Conservation (phyloP, 1,284 basidiomycete species). For the Rhodotorula sp. region DNA sequence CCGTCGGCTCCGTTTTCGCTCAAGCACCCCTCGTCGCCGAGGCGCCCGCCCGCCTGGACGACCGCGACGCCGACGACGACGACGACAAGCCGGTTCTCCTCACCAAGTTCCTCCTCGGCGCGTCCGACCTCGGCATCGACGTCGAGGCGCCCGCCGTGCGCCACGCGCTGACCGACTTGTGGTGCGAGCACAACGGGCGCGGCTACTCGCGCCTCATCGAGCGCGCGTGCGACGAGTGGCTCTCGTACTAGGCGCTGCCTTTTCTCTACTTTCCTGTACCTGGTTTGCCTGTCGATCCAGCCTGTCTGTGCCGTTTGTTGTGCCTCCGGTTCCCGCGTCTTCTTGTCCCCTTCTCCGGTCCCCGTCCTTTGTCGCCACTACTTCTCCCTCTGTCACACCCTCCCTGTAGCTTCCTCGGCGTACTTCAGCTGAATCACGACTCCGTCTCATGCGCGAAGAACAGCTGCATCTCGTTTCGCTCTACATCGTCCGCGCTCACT, state of each 20-base stretch:
- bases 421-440: neutral
- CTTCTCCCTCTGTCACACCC: neutral
- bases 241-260: neutral
- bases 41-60: neutral
- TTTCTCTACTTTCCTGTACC: neutral
- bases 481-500: neutral
- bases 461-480: neutral
- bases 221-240: conserved; percentile 14
- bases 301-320: neutral
- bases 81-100: conserved; percentile 14
- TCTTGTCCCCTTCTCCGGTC: neutral
- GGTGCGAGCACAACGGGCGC: conserved; percentile 11
- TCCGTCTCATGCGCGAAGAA: neutral
- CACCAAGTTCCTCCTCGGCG: conserved; percentile 12
- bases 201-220: conserved; percentile 10
- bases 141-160: neutral
- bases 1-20: too few relatives aligned
- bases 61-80: neutral
- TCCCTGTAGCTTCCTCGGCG: neutral
- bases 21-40: neutral
- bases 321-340: neutral
- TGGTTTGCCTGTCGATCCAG: too few relatives aligned
- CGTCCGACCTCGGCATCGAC: conserved; percentile 11
- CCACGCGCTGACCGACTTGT: conserved; percentile 2
- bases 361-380: neutral